These are phyloP conservation scores for Solidago caesia DNA, from an alignment of 129 eudicot species.

Conservation along the genomic window DNA sequence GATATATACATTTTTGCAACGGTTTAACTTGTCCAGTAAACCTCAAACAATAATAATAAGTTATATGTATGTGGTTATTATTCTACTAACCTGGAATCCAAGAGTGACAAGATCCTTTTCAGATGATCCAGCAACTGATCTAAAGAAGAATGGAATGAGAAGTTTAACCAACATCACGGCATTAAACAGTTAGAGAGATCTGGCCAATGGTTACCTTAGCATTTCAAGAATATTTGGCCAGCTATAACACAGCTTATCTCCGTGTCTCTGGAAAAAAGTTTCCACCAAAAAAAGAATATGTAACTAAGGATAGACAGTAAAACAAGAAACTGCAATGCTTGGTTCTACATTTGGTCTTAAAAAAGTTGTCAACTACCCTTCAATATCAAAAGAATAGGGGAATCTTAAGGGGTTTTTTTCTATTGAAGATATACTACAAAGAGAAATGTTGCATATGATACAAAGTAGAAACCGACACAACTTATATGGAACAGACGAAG, in stretches of 20 bases:
- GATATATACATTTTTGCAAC: neutral
- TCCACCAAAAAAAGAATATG: conserved; percentile 15
- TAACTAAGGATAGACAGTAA: conserved; percentile 15
- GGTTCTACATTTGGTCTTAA: conserved; percentile 11
- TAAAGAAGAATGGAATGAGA: conserved; percentile 38
- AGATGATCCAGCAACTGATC: conserved; percentile 91
- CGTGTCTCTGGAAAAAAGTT: conserved; percentile 61
- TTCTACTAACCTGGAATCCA: conserved; percentile 85
- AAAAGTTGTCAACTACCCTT: neutral
- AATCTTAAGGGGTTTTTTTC: neutral
- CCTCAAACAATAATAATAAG: conserved; percentile 6
- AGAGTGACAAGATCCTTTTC: conserved; percentile 96
- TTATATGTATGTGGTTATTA: neutral
- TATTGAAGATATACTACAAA: neutral
- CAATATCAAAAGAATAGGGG: conserved; percentile 4
- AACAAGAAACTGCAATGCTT: neutral
- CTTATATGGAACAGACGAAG: neutral
- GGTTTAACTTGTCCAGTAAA: neutral
- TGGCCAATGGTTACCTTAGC: conserved; percentile 57
- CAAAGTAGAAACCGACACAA: conserved; percentile 8
- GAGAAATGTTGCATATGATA: neutral
- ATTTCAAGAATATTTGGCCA: conserved; percentile 94
- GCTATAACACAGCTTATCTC: conserved; percentile 83
- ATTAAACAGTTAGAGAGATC: conserved; percentile 12
- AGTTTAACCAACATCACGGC: conserved; percentile 14